Evolutionary conservation across 2,329 filamentous ascomycete species (phyloP), one percentile per base, ranked within the genome.

Genomic region (Hypoxylon sp.): DNA sequence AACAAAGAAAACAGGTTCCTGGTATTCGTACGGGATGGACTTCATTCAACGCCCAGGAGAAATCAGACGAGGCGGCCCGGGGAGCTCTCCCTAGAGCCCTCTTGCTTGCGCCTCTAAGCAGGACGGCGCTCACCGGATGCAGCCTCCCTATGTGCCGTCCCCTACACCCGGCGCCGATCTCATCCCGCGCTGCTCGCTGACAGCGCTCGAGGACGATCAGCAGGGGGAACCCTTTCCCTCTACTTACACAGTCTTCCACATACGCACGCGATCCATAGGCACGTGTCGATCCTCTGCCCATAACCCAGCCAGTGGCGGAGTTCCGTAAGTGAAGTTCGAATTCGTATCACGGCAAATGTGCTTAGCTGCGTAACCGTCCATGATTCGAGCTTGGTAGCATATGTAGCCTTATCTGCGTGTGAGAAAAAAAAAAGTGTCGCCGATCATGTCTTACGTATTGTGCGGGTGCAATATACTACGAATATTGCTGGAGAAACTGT

Each of bases 111-210:
- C 56, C 49, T 53, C 53, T 17, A 41, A 60, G 57, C 48, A 62
- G 50, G 64, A 56, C 17, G 45, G 45, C 65, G 51, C 65, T 65
- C 61, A 65, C 61, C 68, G 68, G 65, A 70, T 70, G 68, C 68
- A 70, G 65, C 68, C 65, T 68, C 62, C 61, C 61, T 68, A 68
- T 60, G 59, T 67, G 65, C 65, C 68, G 68, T 68, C 58, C 65
- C 65, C 56, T 65, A 68, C 50, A 68, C 65, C 68, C 65, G 68
- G 60, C 61, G 65, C 65, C 59, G 68, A 70, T 70, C 68, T 56
- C 62, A 67, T 70, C 61, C 67, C 68, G 65, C 41, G 52, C 51
- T 46, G 30, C 19, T 62, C 49, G 49, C 51, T 59, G 56, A 58
- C 45, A 59, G 30, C 32, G 51, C 38, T 50, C 23, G 13, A 53